phyloP scores from a whole-genome alignment of 164 flowering plant genomes.

The Aristolochia contorta region DNA sequence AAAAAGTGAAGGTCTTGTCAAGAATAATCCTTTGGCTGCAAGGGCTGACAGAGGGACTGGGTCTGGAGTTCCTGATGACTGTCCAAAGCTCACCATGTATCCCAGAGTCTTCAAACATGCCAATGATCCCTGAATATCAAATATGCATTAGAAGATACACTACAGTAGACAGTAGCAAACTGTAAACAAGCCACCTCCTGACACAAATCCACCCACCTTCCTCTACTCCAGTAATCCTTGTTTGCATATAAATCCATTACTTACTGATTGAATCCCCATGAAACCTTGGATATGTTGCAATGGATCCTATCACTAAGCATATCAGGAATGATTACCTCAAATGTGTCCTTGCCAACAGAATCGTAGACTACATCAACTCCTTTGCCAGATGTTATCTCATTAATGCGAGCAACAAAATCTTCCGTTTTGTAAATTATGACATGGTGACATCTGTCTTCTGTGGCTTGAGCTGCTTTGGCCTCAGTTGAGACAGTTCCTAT shows the following conservation, averaged over 20 bases:
- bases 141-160: no score
- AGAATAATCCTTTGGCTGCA: conserved; percentile 59
- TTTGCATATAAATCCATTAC: no score
- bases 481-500: conserved; percentile 86
- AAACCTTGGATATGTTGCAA: no score
- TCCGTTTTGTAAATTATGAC: conserved; percentile 59
- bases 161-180: not conserved
- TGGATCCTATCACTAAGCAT: no score
- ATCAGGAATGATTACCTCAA: conserved; percentile 14
- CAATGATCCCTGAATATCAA: conserved; percentile 58
- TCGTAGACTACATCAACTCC: conserved; percentile 30
- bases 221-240: no score
- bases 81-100: conserved; percentile 81
- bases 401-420: conserved; percentile 64
- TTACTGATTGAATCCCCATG: no score
- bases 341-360: conserved; percentile 29
- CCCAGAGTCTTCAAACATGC: conserved; percentile 70
- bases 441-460: conserved; percentile 79
- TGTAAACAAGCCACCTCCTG: not conserved
- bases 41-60: conserved; percentile 72
- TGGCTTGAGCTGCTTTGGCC: conserved; percentile 82
- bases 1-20: conserved; percentile 71
- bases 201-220: not conserved
- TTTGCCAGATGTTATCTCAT: conserved; percentile 29
- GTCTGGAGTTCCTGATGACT: conserved; percentile 78